phyloP scores from a whole-genome alignment of 1,284 basidiomycete species.

The Ustilago loliicola region DNA sequence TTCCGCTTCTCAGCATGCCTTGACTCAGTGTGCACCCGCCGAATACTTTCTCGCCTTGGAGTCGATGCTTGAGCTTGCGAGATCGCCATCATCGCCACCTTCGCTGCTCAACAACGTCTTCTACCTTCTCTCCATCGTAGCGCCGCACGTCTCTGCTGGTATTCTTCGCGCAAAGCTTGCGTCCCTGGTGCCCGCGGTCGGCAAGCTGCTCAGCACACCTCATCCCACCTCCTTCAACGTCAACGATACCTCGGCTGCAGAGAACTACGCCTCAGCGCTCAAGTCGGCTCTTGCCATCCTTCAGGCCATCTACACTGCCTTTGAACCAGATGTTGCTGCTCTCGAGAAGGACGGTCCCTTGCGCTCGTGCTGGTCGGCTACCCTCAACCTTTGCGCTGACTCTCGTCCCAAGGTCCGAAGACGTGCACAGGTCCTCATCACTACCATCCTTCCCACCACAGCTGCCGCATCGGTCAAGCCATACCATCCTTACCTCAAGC shows the following conservation, averaged over 20 bases:
- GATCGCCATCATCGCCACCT: constrained; percentile 34
- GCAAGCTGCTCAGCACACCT: constrained; percentile 60
- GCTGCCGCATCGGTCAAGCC: constrained; percentile 40
- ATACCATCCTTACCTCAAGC: constrained; percentile 86
- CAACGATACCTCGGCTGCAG: constrained; percentile 78
- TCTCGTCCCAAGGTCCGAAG: constrained; percentile 92
- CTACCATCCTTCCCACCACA: constrained; percentile 74
- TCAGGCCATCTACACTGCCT: constrained; percentile 77
- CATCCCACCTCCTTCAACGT: constrained; percentile 54
- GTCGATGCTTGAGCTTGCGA: constrained; percentile 58
- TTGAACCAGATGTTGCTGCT: constrained; percentile 75
- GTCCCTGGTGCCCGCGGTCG: constrained; percentile 56
- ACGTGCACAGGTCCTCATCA: constrained; percentile 86
- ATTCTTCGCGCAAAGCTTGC: constrained; percentile 61
- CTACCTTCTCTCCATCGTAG: constrained; percentile 65
- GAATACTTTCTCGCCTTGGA: constrained; percentile 67
- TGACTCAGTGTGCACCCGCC: constrained; percentile 58
- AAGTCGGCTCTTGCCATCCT: constrained; percentile 83
- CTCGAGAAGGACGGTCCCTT: constrained; percentile 59
- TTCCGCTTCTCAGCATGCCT: constrained; percentile 79
- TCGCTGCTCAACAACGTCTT: constrained; percentile 57
- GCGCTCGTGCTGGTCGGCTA: constrained; percentile 74
- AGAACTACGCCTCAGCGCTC: constrained; percentile 72
- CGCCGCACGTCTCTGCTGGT: constrained; percentile 58
- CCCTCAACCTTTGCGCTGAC: constrained; percentile 87